These are phyloP conservation scores for Daldinia grandis DNA, from an alignment of 495 filamentous ascomycete genomes.

Conservation along the genomic window DNA sequence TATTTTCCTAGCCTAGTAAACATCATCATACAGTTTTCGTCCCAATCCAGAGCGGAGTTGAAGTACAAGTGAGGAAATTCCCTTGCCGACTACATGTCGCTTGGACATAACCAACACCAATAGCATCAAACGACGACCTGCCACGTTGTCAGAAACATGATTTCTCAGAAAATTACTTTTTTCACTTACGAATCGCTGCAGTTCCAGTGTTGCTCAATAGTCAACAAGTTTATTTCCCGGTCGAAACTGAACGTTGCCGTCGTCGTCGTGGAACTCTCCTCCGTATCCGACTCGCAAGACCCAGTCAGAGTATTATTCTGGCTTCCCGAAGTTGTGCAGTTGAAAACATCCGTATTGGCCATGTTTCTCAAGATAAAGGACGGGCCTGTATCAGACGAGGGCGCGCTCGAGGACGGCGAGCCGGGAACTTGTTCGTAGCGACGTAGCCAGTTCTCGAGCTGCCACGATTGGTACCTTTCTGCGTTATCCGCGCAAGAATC, in stretches of 20 bases:
- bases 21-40: conserved; percentile 39
- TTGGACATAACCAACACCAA: conserved; percentile 49
- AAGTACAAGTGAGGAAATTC: conserved; percentile 47
- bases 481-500: conserved; percentile 43
- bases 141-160: conserved; percentile 5
- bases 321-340: conserved; percentile 38
- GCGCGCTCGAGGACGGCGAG: conserved; percentile 15
- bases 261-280: conserved; percentile 19
- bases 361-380: conserved; percentile 47
- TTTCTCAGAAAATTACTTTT: neutral
- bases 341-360: conserved; percentile 42
- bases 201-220: conserved; percentile 44
- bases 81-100: conserved; percentile 47
- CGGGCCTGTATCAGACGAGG: conserved; percentile 46
- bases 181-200: conserved; percentile 48
- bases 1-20: neutral
- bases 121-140: conserved; percentile 40
- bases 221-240: conserved; percentile 44
- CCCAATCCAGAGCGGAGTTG: conserved; percentile 50
- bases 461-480: conserved; percentile 49
- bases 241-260: conserved; percentile 48
- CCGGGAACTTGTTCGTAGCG: conserved; percentile 44
- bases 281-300: conserved; percentile 19
- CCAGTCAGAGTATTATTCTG: conserved; percentile 43
- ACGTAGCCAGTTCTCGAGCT: conserved; percentile 48